Conservation (phyloP, 192 early-diverging fungal genomes). For the Gigaspora rosea region DNA sequence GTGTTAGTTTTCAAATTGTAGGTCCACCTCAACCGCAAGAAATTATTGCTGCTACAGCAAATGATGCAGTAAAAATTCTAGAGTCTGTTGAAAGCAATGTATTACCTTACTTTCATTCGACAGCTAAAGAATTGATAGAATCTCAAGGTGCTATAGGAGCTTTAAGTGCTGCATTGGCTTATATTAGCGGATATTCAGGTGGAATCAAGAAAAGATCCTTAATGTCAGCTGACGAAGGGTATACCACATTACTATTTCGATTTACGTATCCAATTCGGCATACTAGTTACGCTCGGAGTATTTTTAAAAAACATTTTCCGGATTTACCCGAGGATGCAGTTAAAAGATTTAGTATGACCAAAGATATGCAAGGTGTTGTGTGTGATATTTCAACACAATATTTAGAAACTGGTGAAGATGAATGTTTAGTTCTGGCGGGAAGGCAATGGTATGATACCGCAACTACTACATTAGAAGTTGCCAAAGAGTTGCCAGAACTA, state of each 20-base stretch:
- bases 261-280: constrained; percentile 71
- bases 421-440: constrained; percentile 37
- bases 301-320: constrained; percentile 70
- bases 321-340: constrained; percentile 74
- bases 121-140: constrained; percentile 73
- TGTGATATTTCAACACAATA: constrained; percentile 79
- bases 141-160: constrained; percentile 73
- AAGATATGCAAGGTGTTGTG: constrained; percentile 80
- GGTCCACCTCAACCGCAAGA: constrained; percentile 88
- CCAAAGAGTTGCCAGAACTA: constrained; percentile 78
- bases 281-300: constrained; percentile 81
- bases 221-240: constrained; percentile 79
- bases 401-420: constrained; percentile 62
- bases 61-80: constrained; percentile 73
- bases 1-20: constrained; percentile 78
- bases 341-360: constrained; percentile 79
- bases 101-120: constrained; percentile 73
- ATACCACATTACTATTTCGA: constrained; percentile 77
- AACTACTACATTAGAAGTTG: constrained; percentile 70
- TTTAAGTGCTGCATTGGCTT: constrained; percentile 82
- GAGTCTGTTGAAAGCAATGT: constrained; percentile 72
- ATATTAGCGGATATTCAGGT: constrained; percentile 81
- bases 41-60: constrained; percentile 79
- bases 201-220: constrained; percentile 84
- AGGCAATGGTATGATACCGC: constrained; percentile 50